Evolutionary conservation across 768 basidiomycete species (phyloP).

Genomic region (Rhodotorula toruloides): DNA sequence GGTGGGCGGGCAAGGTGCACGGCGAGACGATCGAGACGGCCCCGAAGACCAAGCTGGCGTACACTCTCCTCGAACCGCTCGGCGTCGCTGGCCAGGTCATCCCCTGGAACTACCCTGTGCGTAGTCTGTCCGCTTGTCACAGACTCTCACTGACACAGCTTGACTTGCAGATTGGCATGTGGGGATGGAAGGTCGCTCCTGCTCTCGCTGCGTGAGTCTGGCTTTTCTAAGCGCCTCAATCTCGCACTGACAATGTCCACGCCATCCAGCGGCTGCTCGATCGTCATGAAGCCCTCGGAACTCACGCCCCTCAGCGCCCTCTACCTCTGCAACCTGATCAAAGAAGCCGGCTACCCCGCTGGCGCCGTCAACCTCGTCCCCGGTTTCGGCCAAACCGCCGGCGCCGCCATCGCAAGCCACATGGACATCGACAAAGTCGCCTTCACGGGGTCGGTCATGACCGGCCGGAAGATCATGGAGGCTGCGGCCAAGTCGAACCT

Average conservation of each 20-base stretch:
- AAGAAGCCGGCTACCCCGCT: slow-evolving; percentile 83
- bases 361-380: slow-evolving; percentile 80
- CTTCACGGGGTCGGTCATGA: slow-evolving; percentile 85
- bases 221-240: background rate
- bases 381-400: slow-evolving; percentile 65
- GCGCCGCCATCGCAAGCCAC: slow-evolving; percentile 76
- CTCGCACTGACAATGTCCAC: too few species aligned
- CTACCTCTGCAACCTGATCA: slow-evolving; percentile 63
- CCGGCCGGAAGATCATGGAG: slow-evolving; percentile 83
- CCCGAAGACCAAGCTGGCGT: slow-evolving; percentile 62
- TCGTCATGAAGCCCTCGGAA: slow-evolving; percentile 84
- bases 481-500: slow-evolving; percentile 89
- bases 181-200: slow-evolving; percentile 80
- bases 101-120: slow-evolving; percentile 40
- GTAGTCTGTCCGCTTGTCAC: background rate
- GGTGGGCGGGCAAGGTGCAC: slow-evolving; percentile 77
- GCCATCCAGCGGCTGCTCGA: slow-evolving; percentile 62
- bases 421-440: slow-evolving; percentile 66
- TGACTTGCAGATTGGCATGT: slow-evolving; percentile 41
- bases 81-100: slow-evolving; percentile 71
- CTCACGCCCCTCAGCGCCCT: slow-evolving; percentile 28
- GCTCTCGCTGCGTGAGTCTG: slow-evolving; percentile 62
- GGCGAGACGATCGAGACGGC: slow-evolving; percentile 83
- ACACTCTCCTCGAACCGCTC: slow-evolving; percentile 81
- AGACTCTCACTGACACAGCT: slow-evolving; percentile 53